Evolutionary conservation across 169 alveolate genomes (phyloP), one percentile per base, ranked within the genome.

Genomic region (Eimeria zaria): DNA sequence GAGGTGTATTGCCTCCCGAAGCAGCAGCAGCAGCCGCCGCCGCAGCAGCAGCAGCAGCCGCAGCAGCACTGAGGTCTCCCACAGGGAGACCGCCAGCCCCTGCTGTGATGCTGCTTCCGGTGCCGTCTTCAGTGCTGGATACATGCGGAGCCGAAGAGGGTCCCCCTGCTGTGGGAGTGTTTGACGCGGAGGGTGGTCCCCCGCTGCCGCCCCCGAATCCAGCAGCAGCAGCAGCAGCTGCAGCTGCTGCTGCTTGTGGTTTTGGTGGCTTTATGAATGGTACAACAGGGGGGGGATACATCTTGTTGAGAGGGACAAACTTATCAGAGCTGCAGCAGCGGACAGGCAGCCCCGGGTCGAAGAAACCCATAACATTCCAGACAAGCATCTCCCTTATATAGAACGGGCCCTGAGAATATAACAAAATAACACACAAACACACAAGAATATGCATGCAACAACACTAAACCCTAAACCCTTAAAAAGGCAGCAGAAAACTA

Each of bases 301-400:
- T 53, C 39, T 97, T 97, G 80, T 97, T 96, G 41, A 97, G 96
- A 18, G 98, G 97, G 44, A 96, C 95, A 78, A 97, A 97, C 30
- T 97, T 95, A 41, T 97, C 98, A 0, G 97, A 96, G 69, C 84
- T 91, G 83, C 97, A 97, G 83, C 98, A 97, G 48, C 98, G 96
- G 74, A 97, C 98, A n/a, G 97, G 98, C 60, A 97, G 94, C 92
- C 96, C 96, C 33, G 98, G 98, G 46, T 97, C 98, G 60, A 97
- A 97, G 94, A 96, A 97, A 3, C 98, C 98, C 96, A 94, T 78
- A 27, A 93, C 96, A 44, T 96, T 97, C 98, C 98, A 97, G 30
- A 91, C 78, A 33, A 94, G 36, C 98, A 97, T 97, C 73, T 97
- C 98, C 81, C 94, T 96, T 0, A 91, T 88, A 81, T 60, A 95